Conservation (phyloP, 805 yeast species). For the Monosporozyma siamensis region DNA sequence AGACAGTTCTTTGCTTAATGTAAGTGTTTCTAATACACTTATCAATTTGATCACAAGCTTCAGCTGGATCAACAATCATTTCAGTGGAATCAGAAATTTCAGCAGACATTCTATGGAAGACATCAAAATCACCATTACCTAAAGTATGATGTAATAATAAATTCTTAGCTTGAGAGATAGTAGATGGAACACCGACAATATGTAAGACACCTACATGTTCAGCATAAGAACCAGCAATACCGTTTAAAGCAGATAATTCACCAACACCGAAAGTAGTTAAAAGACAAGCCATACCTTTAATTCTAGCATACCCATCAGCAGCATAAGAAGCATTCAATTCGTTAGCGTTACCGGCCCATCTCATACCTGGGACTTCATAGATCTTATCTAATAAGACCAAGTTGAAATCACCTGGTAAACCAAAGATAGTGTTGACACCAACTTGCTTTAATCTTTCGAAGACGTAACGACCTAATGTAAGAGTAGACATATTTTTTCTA, state of each 20-base stretch:
- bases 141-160: slow-evolving; percentile 5
- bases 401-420: slow-evolving; percentile 7
- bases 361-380: slow-evolving; percentile 6
- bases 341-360: slow-evolving; percentile 6
- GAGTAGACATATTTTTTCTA: slow-evolving; percentile 4
- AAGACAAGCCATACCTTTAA: slow-evolving; percentile 5
- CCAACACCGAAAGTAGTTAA: slow-evolving; percentile 6
- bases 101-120: slow-evolving; percentile 6
- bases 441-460: slow-evolving; percentile 7
- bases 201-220: slow-evolving; percentile 7
- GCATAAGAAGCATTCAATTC: slow-evolving; percentile 5
- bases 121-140: slow-evolving; percentile 7
- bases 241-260: slow-evolving; percentile 7
- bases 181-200: slow-evolving; percentile 5
- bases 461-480: slow-evolving; percentile 4
- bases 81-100: slow-evolving; percentile 4
- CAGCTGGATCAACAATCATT: background rate
- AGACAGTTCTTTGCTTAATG: slow-evolving; percentile 5
- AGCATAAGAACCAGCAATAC: slow-evolving; percentile 6
- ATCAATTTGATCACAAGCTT: slow-evolving; percentile 3
- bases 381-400: slow-evolving; percentile 4
- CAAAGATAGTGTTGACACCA: slow-evolving; percentile 4
- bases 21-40: slow-evolving; percentile 3
- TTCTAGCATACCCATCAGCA: slow-evolving; percentile 5
- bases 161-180: slow-evolving; percentile 2